Evolutionary conservation across 768 basidiomycete species (phyloP), one percentile per base, ranked within the genome.

Genomic region (Epithele typhae): DNA sequence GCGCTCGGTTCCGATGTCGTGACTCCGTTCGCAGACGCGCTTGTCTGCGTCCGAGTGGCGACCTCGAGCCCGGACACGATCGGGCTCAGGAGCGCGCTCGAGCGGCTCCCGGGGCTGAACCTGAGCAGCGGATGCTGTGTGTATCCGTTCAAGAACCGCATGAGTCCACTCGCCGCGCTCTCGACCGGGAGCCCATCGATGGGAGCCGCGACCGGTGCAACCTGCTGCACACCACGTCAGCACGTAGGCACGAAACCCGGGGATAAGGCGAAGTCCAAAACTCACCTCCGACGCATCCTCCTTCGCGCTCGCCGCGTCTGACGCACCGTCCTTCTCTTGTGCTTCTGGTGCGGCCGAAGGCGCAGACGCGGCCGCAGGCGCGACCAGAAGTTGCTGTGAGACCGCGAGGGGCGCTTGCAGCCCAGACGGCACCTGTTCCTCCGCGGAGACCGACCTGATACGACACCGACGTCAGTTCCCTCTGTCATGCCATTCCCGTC

Each of bases 121-220:
- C 79, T 73, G 36, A 71, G 67, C 54, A 83, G 68, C 36, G 78
- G 73, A 58, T 76, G 82, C 15, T 74, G 76, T 32, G 46, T 43
- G 61, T 83, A 84, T 33, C 71, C 66, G 38, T 79, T 77, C 50
- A 83, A 60, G 65, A 87, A 85, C 25, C 78, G 72, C 22, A 84
- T 65, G 35, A 87, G 63, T 3, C 81, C 76, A 30, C 64, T 48
- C 36, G 60, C 46, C 23, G 56, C 59, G 14, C 64, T 49, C n/a
- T 58, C 53, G 39, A 59, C 40, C 34, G 59, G 49, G 40, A 49
- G 55, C 3, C 35, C 35, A 25, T 62, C 58, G 12, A 60, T 49
- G 25, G 53, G 39, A 3, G 52, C 52, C n/a, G 56, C 47, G 18
- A 43, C 30, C 10, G 47, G 46, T 41, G 54, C 51, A 37, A 58